Evolutionary conservation across 2,329 filamentous ascomycete genomes (phyloP).

Genomic region (Exophiala lecanii-corni): DNA sequence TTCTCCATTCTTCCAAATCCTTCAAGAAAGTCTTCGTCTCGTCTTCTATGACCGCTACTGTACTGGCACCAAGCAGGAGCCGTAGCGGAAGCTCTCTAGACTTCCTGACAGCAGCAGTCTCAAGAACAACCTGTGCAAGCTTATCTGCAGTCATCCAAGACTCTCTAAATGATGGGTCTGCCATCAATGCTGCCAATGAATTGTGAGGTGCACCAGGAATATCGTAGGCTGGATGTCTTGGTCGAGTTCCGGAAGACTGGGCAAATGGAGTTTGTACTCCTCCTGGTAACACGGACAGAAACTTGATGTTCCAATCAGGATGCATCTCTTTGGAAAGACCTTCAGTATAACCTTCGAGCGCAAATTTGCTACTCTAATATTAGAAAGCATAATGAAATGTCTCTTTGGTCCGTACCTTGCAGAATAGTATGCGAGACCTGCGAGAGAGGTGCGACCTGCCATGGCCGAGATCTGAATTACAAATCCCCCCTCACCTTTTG

Average conservation of each 20-base stretch:
- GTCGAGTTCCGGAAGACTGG: neutral
- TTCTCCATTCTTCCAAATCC: too few species aligned
- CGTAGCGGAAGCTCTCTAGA: neutral
- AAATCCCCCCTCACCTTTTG: neutral
- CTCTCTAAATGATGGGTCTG: neutral
- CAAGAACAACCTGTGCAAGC: neutral
- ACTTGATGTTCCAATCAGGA: conserved; percentile 58
- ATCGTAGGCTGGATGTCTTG: neutral
- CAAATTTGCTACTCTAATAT: conserved; percentile 55
- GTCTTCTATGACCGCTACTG: too few species aligned
- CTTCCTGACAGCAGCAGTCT: neutral
- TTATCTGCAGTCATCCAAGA: neutral
- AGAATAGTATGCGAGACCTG: conserved; percentile 66
- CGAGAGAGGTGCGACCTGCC: conserved; percentile 41
- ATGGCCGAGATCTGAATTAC: conserved; percentile 33
- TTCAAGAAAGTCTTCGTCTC: too few species aligned
- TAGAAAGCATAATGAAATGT: neutral
- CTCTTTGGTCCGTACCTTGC: conserved; percentile 34
- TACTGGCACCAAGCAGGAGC: conserved; percentile 1
- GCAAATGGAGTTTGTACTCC: conserved; percentile 42
- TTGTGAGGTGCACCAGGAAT: neutral
- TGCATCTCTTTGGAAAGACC: conserved; percentile 65
- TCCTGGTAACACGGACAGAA: conserved; percentile 61
- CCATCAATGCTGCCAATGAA: neutral
- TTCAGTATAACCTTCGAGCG: conserved; percentile 69